phyloP scores from a whole-genome alignment of 2,329 filamentous ascomycete species.

The Penicillium sp. region DNA sequence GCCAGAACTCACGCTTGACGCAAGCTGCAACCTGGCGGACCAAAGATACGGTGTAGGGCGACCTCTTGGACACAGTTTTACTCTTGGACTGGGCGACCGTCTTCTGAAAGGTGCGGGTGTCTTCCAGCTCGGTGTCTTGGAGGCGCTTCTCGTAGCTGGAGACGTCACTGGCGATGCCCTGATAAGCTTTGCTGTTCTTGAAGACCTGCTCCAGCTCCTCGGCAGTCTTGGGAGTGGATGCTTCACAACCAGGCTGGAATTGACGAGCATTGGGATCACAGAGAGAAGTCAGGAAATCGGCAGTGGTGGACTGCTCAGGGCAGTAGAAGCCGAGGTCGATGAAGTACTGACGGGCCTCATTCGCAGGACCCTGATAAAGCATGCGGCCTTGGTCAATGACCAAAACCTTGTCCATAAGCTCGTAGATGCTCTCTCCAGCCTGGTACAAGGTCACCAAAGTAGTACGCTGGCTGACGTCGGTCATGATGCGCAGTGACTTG shows the following conservation, averaged over 20 bases:
- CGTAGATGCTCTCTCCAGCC: constrained; percentile 69
- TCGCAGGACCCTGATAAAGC: constrained; percentile 65
- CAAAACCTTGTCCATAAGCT: constrained; percentile 78
- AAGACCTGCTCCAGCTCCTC: constrained; percentile 71
- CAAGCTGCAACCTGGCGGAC: constrained; percentile 63
- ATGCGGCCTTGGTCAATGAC: constrained; percentile 73
- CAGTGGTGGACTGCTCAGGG: constrained; percentile 65
- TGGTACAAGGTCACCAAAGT: constrained; percentile 73
- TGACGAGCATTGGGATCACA: constrained; percentile 72
- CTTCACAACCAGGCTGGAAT: constrained; percentile 67
- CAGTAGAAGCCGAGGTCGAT: constrained; percentile 64
- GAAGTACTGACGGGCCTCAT: constrained; percentile 67
- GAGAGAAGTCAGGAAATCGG: constrained; percentile 75
- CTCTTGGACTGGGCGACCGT: constrained; percentile 66
- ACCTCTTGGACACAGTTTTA: constrained; percentile 67
- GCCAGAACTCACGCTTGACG: constrained; percentile 74
- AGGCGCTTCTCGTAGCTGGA: constrained; percentile 61
- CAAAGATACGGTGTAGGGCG: constrained; percentile 76
- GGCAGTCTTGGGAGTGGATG: constrained; percentile 67
- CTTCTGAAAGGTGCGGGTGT: constrained; percentile 66
- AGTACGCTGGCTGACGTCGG: constrained; percentile 71
- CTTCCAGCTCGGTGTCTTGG: constrained; percentile 58
- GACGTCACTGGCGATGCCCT: constrained; percentile 63
- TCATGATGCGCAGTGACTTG: constrained; percentile 70
- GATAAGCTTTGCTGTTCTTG: constrained; percentile 62